phyloP scores from a whole-genome alignment of 345 rosid species.

The Bruguiera sexangula region DNA sequence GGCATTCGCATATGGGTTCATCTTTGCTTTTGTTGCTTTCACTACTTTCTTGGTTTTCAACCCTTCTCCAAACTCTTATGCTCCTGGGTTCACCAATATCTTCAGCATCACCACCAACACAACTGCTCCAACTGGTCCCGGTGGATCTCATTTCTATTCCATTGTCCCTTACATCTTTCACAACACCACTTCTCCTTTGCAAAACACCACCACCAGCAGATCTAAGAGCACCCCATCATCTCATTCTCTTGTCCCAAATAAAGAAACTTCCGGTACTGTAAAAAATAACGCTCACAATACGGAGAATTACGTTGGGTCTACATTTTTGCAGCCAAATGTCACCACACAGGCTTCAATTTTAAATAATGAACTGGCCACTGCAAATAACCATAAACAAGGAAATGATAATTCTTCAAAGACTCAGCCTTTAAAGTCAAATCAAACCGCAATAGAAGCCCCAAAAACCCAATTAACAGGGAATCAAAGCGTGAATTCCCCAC shows the following conservation, averaged over 20 bases:
- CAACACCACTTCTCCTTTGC: conserved; percentile 22
- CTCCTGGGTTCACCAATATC: conserved; percentile 51
- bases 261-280: conserved; percentile 10
- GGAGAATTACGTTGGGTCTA: background rate
- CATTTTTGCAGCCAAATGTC: conserved; percentile 16
- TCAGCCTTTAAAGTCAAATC: conserved; percentile 23
- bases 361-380: conserved; percentile 3
- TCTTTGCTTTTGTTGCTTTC: conserved; percentile 58
- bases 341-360: conserved; percentile 6
- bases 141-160: conserved; percentile 57
- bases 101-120: conserved; percentile 21
- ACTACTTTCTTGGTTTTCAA: conserved; percentile 62
- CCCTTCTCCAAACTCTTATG: conserved; percentile 55
- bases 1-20: conserved; percentile 56
- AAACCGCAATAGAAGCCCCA: conserved; percentile 23
- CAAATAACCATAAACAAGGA: conserved; percentile 12
- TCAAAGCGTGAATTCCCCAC: conserved; percentile 15
- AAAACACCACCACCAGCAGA: conserved; percentile 19
- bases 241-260: conserved; percentile 2
- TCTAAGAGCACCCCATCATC: conserved; percentile 20
- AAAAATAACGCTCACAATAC: conserved; percentile 15
- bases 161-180: conserved; percentile 45
- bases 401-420: conserved; percentile 15
- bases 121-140: conserved; percentile 26
- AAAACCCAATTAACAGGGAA: conserved; percentile 8